Conservation (phyloP, 176 grass and related monocot genomes). For the Rhynchospora tenuis region DNA sequence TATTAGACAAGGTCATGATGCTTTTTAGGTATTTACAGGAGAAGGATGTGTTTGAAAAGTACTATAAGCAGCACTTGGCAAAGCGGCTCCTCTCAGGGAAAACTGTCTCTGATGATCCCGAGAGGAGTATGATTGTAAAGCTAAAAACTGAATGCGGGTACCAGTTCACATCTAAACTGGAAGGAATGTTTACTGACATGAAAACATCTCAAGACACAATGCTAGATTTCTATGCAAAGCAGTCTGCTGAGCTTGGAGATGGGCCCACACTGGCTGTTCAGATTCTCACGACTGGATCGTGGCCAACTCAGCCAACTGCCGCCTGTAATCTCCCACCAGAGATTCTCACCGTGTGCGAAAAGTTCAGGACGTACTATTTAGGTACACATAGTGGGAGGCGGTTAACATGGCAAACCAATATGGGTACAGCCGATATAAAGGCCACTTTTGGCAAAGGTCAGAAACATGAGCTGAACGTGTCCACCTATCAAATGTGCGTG, state of each 20-base stretch:
- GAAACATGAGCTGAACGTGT: slow-evolving; percentile 96
- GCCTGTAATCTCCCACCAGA: slow-evolving; percentile 81
- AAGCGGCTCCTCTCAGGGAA: slow-evolving; percentile 81
- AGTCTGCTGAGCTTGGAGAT: slow-evolving; percentile 60
- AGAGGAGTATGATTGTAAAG: slow-evolving; percentile 99
- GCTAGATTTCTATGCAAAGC: slow-evolving; percentile 79
- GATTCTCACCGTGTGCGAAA: slow-evolving; percentile 73
- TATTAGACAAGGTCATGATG: slow-evolving; percentile 99
- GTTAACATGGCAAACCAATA: slow-evolving; percentile 99
- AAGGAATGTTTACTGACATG: slow-evolving; percentile 99
- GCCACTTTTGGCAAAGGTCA: slow-evolving; percentile 80
- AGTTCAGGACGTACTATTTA: slow-evolving; percentile 82
- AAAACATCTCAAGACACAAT: slow-evolving; percentile 97
- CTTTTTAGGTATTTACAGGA: slow-evolving; percentile 94
- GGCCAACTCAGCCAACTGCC: slow-evolving; percentile 80
- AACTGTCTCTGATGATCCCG: slow-evolving; percentile 91
- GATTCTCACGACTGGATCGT: slow-evolving; percentile 93
- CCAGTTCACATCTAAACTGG: slow-evolving; percentile 95
- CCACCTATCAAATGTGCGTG: slow-evolving; percentile 98
- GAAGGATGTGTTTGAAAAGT: slow-evolving; percentile 99
- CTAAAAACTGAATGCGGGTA: slow-evolving; percentile 97
- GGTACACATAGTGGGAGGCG: slow-evolving; percentile 87
- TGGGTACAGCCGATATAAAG: slow-evolving; percentile 97
- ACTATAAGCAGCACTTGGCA: slow-evolving; percentile 89
- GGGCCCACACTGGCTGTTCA: slow-evolving; percentile 80